Base-by-base conservation (phyloP, 2,329 filamentous ascomycete genomes). In the Calonectria naviculata region DNA sequence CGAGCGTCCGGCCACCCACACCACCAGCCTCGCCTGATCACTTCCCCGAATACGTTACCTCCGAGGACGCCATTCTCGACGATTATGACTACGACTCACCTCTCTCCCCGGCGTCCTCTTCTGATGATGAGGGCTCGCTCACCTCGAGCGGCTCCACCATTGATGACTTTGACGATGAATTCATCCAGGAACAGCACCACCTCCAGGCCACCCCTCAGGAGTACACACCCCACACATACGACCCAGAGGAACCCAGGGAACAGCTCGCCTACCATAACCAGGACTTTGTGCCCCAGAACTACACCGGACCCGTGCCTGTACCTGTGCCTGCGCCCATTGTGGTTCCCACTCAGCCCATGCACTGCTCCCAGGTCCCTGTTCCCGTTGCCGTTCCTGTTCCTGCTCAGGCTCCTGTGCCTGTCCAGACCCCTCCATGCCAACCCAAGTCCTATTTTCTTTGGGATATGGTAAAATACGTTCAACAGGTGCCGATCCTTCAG, bases 81-180 rank as follows among this genome's bases (percentile, higher is more conserved):
- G 83, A 84, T 73, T 78, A 84, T 74, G 84, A 87, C 63, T 83
- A 86, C 72, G 84, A 84, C 76, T 84, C 83, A 28, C 84, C 87
- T 31, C 82, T 87, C 54, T 90, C 89, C 2, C 87, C 88, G n/a
- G 82, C 85, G 21, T 85, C 86, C 3, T 87, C 86, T 36, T 90
- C 89, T 9, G 87, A 90, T 73, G 87, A 90, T 75, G 87, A 89
- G 74, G 89, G 88, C 31, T 90, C 89, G 26, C 84, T 90, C 28
- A 85, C 85, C 24, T 90, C 89, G n/a, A 87, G 85, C 74, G 85
- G 83, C 36, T 88, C 88, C 15, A 88, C 85, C 64, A 84, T 89
- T 63, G 87, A 88, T 65, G 88, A 89, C 70, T 75, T 86, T 28
- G 84, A 89, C 72, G 86, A 87, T 24, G 87, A 88, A 38, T 85